Conservation (phyloP, 2,329 filamentous ascomycete species). For the Aspergillus felis region DNA sequence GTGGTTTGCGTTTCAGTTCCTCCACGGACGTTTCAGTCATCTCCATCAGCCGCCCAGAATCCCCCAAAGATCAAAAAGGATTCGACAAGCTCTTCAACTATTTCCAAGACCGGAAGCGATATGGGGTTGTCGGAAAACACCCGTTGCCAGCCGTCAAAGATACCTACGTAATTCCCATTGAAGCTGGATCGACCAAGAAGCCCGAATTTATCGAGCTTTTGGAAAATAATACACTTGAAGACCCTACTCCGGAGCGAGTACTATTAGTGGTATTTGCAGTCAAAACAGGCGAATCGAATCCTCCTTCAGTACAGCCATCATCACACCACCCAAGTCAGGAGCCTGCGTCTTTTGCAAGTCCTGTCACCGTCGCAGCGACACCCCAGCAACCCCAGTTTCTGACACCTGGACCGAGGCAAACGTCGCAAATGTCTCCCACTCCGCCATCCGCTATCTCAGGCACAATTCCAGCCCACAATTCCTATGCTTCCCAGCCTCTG, state of each 20-base stretch:
- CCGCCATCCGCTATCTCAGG: conserved; percentile 18
- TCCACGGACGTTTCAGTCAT: conserved; percentile 82
- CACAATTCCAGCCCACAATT: conserved; percentile 10
- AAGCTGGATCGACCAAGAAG: conserved; percentile 62
- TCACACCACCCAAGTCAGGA: conserved; percentile 37
- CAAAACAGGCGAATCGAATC: conserved; percentile 52
- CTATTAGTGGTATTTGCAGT: conserved; percentile 84
- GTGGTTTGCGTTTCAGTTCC: conserved; percentile 74
- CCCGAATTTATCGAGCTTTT: conserved; percentile 87
- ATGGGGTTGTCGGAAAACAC: conserved; percentile 81
- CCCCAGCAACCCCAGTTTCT: conserved; percentile 27
- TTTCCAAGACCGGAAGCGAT: conserved; percentile 75
- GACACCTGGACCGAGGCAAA: conserved; percentile 15
- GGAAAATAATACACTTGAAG: conserved; percentile 76
- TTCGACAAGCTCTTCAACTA: conserved; percentile 83
- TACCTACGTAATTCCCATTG: conserved; percentile 84
- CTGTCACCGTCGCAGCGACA: conserved; percentile 27
- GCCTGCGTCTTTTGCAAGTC: conserved; percentile 30
- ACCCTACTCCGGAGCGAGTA: conserved; percentile 67
- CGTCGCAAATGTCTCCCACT: conserved; percentile 20
- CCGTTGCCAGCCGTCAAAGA: conserved; percentile 74
- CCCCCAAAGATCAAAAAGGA: conserved; percentile 53
- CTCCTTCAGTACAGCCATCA: conserved; percentile 38
- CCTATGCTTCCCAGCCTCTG: conserved; percentile 13
- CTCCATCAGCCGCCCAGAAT: conserved; percentile 61